phyloP scores from a whole-genome alignment of 2,329 filamentous ascomycete genomes.

The Aureobasidium sp. region DNA sequence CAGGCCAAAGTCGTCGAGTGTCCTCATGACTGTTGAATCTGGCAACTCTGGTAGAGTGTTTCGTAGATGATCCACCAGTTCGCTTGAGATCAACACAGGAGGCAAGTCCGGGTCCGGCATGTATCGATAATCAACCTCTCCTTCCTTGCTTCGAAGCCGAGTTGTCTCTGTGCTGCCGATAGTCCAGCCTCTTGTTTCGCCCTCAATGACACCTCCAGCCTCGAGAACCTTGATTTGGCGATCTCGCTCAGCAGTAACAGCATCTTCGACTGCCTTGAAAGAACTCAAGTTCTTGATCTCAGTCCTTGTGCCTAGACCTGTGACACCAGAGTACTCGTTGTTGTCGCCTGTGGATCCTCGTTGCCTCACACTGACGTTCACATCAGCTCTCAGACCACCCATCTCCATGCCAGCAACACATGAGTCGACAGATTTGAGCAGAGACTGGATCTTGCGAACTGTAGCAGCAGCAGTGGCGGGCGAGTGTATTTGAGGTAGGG shows the following conservation, averaged over 20 bases:
- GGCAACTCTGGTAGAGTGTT: conserved; percentile 61
- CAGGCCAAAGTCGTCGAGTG: conserved; percentile 60
- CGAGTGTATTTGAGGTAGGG: conserved; percentile 76
- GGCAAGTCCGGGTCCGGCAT: conserved; percentile 94
- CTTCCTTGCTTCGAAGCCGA: conserved; percentile 81
- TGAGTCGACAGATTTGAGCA: conserved; percentile 72
- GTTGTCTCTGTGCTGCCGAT: conserved; percentile 75
- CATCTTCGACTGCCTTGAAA: conserved; percentile 91
- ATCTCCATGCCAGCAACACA: conserved; percentile 89
- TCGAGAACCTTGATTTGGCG: conserved; percentile 78
- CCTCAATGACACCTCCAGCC: conserved; percentile 62
- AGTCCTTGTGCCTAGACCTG: conserved; percentile 70
- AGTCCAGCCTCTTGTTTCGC: conserved; percentile 91
- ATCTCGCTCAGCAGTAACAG: conserved; percentile 82
- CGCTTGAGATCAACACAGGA: conserved; percentile 64
- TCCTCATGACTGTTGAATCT: conserved; percentile 41
- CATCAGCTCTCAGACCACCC: conserved; percentile 82
- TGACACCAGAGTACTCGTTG: conserved; percentile 49
- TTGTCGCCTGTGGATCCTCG: conserved; percentile 33
- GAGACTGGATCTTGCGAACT: conserved; percentile 77
- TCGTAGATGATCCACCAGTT: conserved; percentile 58
- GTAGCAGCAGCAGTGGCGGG: conserved; percentile 80
- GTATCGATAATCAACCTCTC: conserved; percentile 94
- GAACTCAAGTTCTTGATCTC: conserved; percentile 97
- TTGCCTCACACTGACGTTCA: conserved; percentile 81